Evolutionary conservation across 129 eudicot species (phyloP).

Genomic region (Calendula officinalis): DNA sequence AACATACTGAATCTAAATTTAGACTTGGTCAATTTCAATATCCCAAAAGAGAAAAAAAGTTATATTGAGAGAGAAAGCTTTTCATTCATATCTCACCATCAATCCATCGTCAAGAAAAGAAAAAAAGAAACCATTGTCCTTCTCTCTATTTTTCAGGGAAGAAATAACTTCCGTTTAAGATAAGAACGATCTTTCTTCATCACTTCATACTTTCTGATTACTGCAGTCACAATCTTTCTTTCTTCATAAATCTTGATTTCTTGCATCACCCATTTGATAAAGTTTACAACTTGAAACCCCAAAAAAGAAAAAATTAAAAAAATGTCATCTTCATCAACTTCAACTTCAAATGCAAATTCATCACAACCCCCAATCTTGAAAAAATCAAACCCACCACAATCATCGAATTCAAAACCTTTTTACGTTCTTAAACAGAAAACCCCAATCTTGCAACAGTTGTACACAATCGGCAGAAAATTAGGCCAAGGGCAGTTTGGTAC

Average conservation of each 20-base stretch:
- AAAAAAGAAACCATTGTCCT: neutral
- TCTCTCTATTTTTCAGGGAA: constrained; percentile 1
- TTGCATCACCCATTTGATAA: constrained; percentile 32
- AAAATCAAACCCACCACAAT: constrained; percentile 33
- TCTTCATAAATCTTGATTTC: neutral
- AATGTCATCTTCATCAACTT: constrained; percentile 37
- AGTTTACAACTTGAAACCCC: constrained; percentile 1
- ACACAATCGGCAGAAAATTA: constrained; percentile 62
- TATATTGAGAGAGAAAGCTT: constrained; percentile 9
- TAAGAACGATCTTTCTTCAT: constrained; percentile 25
- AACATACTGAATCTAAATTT: constrained; percentile 22
- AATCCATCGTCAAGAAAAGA: constrained; percentile 11
- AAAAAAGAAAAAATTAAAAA: neutral
- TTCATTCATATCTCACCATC: constrained; percentile 30
- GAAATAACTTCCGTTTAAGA: constrained; percentile 18
- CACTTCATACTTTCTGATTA: neutral
- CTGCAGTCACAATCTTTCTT: constrained; percentile 3
- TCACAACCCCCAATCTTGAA: constrained; percentile 41
- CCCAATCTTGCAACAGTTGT: constrained; percentile 52
- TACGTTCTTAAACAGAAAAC: constrained; percentile 81
- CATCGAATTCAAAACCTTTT: constrained; percentile 40
- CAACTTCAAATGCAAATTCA: constrained; percentile 20
- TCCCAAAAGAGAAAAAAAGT: neutral
- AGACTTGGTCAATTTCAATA: constrained; percentile 35
- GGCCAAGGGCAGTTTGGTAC: constrained; percentile 96